Evolutionary conservation across 2,329 filamentous ascomycete genomes (phyloP).

Genomic region (Ophiosphaerella herpotricha): DNA sequence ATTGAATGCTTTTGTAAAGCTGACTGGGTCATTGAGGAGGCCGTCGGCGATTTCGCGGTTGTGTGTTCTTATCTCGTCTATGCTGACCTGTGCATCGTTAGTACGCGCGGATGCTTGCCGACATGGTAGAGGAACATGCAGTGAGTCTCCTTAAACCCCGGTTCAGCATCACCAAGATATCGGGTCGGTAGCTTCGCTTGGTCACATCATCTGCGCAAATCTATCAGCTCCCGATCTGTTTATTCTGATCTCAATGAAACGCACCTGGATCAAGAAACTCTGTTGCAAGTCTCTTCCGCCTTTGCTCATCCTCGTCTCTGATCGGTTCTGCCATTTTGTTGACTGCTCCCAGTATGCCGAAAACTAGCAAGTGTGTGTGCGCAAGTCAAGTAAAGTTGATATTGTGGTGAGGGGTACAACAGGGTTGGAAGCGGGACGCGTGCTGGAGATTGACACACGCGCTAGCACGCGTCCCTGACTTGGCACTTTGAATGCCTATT

Average conservation of each 20-base stretch:
- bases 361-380: background rate
- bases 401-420: no score
- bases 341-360: background rate
- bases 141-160: conserved; percentile 62
- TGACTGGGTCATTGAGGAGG: conserved; percentile 84
- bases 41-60: conserved; percentile 79
- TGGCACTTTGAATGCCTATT: no score
- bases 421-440: no score
- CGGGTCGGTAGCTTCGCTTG: conserved; percentile 76
- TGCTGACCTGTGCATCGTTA: conserved; percentile 50
- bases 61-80: conserved; percentile 91
- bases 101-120: background rate
- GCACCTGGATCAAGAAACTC: conserved; percentile 94
- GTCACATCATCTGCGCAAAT: conserved; percentile 57
- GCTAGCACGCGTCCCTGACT: no score
- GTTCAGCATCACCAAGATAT: conserved; percentile 79
- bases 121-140: conserved; percentile 41
- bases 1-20: conserved; percentile 87
- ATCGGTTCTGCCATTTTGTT: conserved; percentile 49
- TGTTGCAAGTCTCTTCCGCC: conserved; percentile 83
- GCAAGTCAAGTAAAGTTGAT: background rate
- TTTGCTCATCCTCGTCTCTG: conserved; percentile 80
- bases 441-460: no score
- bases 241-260: conserved; percentile 33
- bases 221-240: conserved; percentile 25